Conservation (phyloP, 2,329 filamentous ascomycete species). For the Byssochlamys sp. region DNA sequence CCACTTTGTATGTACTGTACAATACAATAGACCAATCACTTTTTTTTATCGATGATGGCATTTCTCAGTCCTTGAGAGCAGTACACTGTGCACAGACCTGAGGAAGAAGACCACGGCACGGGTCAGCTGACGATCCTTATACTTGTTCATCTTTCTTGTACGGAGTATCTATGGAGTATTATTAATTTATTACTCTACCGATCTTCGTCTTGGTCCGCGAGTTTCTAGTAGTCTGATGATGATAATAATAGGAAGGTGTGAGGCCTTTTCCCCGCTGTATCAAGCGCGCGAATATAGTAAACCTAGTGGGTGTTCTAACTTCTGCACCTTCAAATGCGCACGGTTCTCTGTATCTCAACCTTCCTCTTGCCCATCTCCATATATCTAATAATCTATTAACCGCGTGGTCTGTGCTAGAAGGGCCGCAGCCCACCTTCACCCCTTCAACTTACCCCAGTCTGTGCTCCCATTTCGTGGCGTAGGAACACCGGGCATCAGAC, state of each 20-base stretch:
- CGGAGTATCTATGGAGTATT: no score
- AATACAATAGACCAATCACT: not conserved
- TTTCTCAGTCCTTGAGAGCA: not conserved
- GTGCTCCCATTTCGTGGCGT: not conserved
- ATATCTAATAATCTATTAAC: not conserved
- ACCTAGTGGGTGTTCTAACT: not conserved
- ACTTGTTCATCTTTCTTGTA: not conserved
- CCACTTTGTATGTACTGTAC: not conserved
- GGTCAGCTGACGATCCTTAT: not conserved
- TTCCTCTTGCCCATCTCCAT: not conserved
- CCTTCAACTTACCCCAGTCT: not conserved
- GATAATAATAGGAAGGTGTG: not conserved
- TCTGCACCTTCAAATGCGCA: not conserved
- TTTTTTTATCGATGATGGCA: not conserved
- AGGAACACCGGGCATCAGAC: not conserved
- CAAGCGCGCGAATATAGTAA: not conserved
- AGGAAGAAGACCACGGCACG: not conserved
- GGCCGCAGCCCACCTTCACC: not conserved
- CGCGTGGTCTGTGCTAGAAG: not conserved
- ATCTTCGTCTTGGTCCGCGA: no score
- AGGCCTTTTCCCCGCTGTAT: not conserved
- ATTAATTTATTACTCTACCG: no score
- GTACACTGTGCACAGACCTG: not conserved
- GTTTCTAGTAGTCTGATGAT: no score
- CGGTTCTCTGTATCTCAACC: not conserved